Percentiles rank a stretch among this genome's conserved stretches.
These are phyloP conservation scores for Phaeophleospora eucalypticola DNA, from an alignment of 2,329 filamentous ascomycete genomes.

Conservation along the genomic window DNA sequence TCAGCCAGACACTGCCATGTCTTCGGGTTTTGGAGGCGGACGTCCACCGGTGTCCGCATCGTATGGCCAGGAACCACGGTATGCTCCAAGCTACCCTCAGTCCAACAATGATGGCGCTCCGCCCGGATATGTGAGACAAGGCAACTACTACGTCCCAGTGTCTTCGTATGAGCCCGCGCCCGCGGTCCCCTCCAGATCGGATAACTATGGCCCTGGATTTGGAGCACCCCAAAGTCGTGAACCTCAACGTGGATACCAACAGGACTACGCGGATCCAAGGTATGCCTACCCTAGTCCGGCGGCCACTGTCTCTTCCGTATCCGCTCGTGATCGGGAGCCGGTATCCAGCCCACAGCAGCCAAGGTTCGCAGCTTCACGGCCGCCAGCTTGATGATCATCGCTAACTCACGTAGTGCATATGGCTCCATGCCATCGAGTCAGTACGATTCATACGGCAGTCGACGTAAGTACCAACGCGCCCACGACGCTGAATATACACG, in stretches of 20 bases:
- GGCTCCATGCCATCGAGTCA: constrained; percentile 22
- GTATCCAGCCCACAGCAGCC: constrained; percentile 25
- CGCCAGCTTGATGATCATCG: constrained; percentile 6
- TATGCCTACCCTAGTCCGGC: constrained; percentile 36
- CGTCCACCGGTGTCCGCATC: constrained; percentile 24
- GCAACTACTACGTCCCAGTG: constrained; percentile 33
- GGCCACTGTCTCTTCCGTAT: constrained; percentile 29
- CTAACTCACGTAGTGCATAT: constrained; percentile 30
- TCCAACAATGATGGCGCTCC: constrained; percentile 28
- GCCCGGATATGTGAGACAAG: constrained; percentile 33
- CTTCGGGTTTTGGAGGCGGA: constrained; percentile 19
- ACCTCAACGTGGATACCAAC: constrained; percentile 27
- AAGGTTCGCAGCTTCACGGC: constrained; percentile 29
- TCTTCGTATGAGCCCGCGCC: constrained; percentile 26
- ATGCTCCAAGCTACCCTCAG: constrained; percentile 27
- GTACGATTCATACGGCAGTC: constrained; percentile 29
- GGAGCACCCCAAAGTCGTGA: constrained; percentile 24
- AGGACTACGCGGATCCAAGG: constrained; percentile 31
- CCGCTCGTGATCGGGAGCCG: constrained; percentile 27
- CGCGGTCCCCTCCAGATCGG: constrained; percentile 24
- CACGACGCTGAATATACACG: constrained; percentile 2
- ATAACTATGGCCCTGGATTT: constrained; percentile 24
- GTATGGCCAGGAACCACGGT: constrained; percentile 30
- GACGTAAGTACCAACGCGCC: constrained; percentile 32
- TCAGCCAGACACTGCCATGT: constrained; percentile 23